Evolutionary conservation across 495 filamentous ascomycete genomes (phyloP), one percentile per base, ranked within the genome.

Genomic region (Penicillium nucicola): DNA sequence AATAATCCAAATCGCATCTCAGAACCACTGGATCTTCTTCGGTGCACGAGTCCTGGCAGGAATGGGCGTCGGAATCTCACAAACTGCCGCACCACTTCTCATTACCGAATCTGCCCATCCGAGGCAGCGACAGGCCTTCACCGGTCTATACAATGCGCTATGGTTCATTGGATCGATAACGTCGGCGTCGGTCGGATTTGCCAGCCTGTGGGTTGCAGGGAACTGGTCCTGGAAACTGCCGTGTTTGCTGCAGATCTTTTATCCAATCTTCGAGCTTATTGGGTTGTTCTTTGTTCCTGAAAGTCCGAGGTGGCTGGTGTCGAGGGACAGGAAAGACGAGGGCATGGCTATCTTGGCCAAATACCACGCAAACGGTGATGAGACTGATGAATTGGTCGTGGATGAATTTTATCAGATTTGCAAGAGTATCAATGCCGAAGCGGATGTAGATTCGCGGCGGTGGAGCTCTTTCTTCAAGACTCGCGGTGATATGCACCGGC

Each of bases 401-500:
- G 58, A 60, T 22, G 71, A 74, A 42, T 70, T 65, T 25, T 53
- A 67, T 18, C 62, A 72, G 40, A 71, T 69, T 65, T 65, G 59
- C 49, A 55, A 77, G 71, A 71, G 80, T 80, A 69, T 84, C 75
- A 9, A 74, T 82, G 62, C 57, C 3, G 67, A 57, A 22, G 55
- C 53, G 8, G 66, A 52, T 48, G 18, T 53, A 7, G 53, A 51
- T 28, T 61, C 48, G 11, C 53, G 50, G 7, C 46, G 44, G 4
- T 66, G 50, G 67, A 64, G 50, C 53, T 61, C 57, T 19, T 85
- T 89, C 70, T 74, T 86, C 69, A 68, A 64, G 39, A 84, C 81
- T 42, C 79, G 76, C 59, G 84, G 85, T 47, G 87, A 89, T 71
- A 74, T 83, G 12, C 84, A 85, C 62, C 77, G 84, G 8, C 56